These are phyloP conservation scores for Calycina herbarum DNA, from an alignment of 2,329 filamentous ascomycete species.

Conservation along the genomic window DNA sequence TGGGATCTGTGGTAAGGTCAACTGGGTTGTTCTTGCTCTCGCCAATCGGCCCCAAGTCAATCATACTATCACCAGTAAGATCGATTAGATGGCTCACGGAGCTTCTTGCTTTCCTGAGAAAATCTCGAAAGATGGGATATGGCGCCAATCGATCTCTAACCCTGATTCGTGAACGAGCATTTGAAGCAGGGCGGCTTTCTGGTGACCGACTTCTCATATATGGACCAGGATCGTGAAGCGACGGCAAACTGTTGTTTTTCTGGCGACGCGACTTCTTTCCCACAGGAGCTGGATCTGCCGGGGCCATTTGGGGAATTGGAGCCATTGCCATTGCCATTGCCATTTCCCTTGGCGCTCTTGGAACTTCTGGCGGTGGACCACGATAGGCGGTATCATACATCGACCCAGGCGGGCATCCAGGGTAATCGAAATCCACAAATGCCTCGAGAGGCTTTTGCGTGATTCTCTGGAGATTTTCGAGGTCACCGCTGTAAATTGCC, in stretches of 20 bases:
- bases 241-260: neutral
- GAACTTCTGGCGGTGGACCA: neutral
- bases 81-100: neutral
- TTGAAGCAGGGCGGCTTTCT: neutral
- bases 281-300: neutral
- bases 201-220: neutral
- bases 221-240: neutral
- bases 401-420: neutral
- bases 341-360: too few species aligned
- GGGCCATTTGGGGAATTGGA: neutral
- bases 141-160: neutral
- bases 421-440: conserved; percentile 2
- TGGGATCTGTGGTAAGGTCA: neutral
- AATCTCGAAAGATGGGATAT: neutral
- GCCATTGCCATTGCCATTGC: too few species aligned
- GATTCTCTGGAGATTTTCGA: neutral
- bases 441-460: conserved; percentile 6
- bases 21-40: neutral
- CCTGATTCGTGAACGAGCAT: neutral
- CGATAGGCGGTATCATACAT: neutral
- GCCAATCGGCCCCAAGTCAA: neutral
- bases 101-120: neutral
- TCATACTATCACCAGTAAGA: neutral
- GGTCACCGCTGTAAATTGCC: neutral
- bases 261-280: neutral